Conservation (phyloP, 805 yeast species). For the Nakazawaea wyomingensis region DNA sequence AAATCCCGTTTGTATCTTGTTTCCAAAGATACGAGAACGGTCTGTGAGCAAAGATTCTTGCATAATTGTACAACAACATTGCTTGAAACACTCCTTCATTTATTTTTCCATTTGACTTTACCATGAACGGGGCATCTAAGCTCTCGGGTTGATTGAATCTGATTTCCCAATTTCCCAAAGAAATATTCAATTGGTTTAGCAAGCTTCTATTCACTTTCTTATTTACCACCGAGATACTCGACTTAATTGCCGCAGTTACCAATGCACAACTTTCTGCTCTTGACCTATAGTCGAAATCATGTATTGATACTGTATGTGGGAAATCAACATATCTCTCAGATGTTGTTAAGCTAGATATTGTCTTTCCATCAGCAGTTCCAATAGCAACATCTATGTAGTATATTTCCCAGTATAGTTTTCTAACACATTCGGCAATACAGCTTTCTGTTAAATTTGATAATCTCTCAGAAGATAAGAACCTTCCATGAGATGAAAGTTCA, state of each 20-base stretch:
- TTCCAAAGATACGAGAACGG: slow-evolving; percentile 51
- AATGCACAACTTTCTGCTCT: slow-evolving; percentile 41
- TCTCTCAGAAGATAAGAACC: slow-evolving; percentile 3
- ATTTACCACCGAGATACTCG: slow-evolving; percentile 40
- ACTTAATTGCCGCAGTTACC: slow-evolving; percentile 44
- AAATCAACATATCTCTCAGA: slow-evolving; percentile 30
- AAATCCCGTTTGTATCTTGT: slow-evolving; percentile 24
- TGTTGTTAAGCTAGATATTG: slow-evolving; percentile 34
- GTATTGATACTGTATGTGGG: slow-evolving; percentile 32
- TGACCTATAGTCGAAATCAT: slow-evolving; percentile 40
- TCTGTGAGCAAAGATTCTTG: slow-evolving; percentile 49
- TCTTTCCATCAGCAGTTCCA: slow-evolving; percentile 49
- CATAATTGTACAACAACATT: slow-evolving; percentile 41
- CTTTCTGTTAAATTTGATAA: slow-evolving; percentile 16
- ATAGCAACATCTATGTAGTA: slow-evolving; percentile 47
- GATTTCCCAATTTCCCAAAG: slow-evolving; percentile 47
- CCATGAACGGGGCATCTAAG: slow-evolving; percentile 36
- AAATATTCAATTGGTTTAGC: slow-evolving; percentile 35
- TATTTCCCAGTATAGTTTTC: slow-evolving; percentile 48
- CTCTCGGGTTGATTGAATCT: slow-evolving; percentile 38
- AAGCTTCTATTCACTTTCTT: slow-evolving; percentile 31
- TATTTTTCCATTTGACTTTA: slow-evolving; percentile 37
- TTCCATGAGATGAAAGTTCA: neutral
- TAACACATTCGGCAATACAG: slow-evolving; percentile 25
- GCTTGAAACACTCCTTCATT: slow-evolving; percentile 54